Evolutionary conservation across 2,329 filamentous ascomycete genomes (phyloP), one percentile per base, ranked within the genome.

Genomic region (Dactylellina drechsleri): DNA sequence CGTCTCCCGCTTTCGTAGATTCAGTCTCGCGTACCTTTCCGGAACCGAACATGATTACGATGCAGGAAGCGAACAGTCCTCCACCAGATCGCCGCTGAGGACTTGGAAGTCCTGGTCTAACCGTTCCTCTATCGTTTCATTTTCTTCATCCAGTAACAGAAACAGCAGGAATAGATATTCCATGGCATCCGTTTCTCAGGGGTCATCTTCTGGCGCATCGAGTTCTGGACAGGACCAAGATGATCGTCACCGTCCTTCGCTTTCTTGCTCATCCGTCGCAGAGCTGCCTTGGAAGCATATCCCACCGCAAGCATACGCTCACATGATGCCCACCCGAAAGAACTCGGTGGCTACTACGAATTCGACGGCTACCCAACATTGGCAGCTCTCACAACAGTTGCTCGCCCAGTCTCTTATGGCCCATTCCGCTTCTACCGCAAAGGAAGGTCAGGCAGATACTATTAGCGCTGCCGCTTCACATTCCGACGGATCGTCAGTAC

Each of bases 1-100:
- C 2, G 43, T 58, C 13, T 67, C 62, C 56, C 70, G 70, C 45
- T 74, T 74, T 53, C 70, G 70, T 67, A 66, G 70, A 57, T 74
- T 74, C 43, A 74, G 70, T 64, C 50, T 74, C 2, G 70, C 70
- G 52, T 74, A 74, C 62, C 70, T 74, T 66, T 61, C 61, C 62
- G 70, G 62, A 66, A 61, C 61, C 56, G 70, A 74, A 62, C 61
- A 74, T 28, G 70, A 74, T 41, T 66, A 62, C 49, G 70, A 74
- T 43, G 62, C 56, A 18, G 70, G 61, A 31, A 67, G 70, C 50
- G 70, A 74, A 64, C 68, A 73, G 16, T 73, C 68, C 1, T 67
- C 70, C n/a, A 31, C 40, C 16, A 49, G 64, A 41, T 74, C 70
- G 50, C 70, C 70, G 20, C 52, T 67, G 28, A 66, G 70, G 50